Evolutionary conservation across 2,329 filamentous ascomycete species (phyloP).

Genomic region (Colletotrichum australisinense): DNA sequence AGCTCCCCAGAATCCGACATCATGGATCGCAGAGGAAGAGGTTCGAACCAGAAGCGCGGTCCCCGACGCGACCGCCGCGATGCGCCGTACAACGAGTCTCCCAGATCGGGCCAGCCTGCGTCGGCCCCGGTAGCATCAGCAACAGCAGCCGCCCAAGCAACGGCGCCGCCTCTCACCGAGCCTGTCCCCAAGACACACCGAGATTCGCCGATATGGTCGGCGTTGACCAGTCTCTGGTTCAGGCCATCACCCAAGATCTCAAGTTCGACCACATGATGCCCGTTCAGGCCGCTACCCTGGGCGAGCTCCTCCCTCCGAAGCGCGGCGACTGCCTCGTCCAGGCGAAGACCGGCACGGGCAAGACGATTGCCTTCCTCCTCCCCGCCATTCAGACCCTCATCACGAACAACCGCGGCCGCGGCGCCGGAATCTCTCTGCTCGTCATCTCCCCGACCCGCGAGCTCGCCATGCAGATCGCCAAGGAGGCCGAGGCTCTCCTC

Average conservation of each 20-base stretch:
- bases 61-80: constrained; percentile 18
- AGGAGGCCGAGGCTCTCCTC: constrained; percentile 77
- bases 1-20: neutral
- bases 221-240: constrained; percentile 58
- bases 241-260: constrained; percentile 60
- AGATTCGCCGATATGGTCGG: constrained; percentile 58
- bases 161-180: constrained; percentile 49
- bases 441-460: constrained; percentile 79
- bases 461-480: constrained; percentile 76
- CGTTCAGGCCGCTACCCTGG: constrained; percentile 64
- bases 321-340: constrained; percentile 74
- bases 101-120: constrained; percentile 1
- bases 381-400: constrained; percentile 86
- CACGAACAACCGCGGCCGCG: constrained; percentile 46
- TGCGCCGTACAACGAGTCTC: constrained; percentile 3
- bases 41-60: constrained; percentile 8
- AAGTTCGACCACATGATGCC: constrained; percentile 65
- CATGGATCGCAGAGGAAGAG: constrained; percentile 33
- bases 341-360: constrained; percentile 89
- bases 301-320: constrained; percentile 57
- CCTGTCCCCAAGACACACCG: constrained; percentile 54
- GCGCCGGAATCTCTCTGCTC: constrained; percentile 65
- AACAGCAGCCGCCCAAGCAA: constrained; percentile 4
- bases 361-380: constrained; percentile 85
- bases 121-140: constrained; percentile 3